A percentile compares a stretch with the other conserved stretches of the same genome.
Conservation (phyloP, 2,329 filamentous ascomycete species). For the Dryadomyces quercus-mongolicae region DNA sequence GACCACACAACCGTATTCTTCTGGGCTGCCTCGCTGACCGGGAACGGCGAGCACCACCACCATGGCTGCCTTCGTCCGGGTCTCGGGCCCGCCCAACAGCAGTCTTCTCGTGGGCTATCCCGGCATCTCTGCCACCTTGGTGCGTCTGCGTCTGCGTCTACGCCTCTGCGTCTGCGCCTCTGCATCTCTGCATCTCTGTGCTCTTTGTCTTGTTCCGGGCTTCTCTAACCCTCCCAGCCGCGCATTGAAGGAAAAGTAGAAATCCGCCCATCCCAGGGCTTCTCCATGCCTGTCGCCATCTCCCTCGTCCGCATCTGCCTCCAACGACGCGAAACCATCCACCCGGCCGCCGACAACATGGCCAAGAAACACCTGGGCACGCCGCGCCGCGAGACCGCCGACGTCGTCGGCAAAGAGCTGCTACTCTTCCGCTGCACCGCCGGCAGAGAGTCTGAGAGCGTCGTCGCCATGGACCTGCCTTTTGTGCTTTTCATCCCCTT, state of each 20-base stretch:
- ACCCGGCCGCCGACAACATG: conserved; percentile 88
- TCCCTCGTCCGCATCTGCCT: conserved; percentile 91
- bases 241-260: conserved; percentile 97
- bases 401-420: conserved; percentile 93
- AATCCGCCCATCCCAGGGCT: conserved; percentile 75
- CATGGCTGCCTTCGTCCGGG: conserved; percentile 57
- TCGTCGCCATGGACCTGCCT: conserved; percentile 91
- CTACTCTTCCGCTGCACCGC: conserved; percentile 77
- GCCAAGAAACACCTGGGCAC: conserved; percentile 85
- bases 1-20: neutral
- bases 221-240: conserved; percentile 42
- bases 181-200: neutral
- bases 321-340: conserved; percentile 88
- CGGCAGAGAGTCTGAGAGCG: conserved; percentile 74
- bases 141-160: conserved; percentile 23
- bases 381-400: conserved; percentile 78
- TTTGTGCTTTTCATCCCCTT: conserved; percentile 97
- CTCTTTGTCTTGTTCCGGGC: neutral
- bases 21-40: conserved; percentile 1
- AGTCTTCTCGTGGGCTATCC: conserved; percentile 95
- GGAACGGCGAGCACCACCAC: conserved; percentile 9
- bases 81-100: conserved; percentile 93
- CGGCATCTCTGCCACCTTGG: conserved; percentile 92
- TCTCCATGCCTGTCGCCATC: conserved; percentile 78
- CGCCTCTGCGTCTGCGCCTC: neutral